Evolutionary conservation across 139 green algal genomes (phyloP).

Genomic region (Desmodesmus armatus): DNA sequence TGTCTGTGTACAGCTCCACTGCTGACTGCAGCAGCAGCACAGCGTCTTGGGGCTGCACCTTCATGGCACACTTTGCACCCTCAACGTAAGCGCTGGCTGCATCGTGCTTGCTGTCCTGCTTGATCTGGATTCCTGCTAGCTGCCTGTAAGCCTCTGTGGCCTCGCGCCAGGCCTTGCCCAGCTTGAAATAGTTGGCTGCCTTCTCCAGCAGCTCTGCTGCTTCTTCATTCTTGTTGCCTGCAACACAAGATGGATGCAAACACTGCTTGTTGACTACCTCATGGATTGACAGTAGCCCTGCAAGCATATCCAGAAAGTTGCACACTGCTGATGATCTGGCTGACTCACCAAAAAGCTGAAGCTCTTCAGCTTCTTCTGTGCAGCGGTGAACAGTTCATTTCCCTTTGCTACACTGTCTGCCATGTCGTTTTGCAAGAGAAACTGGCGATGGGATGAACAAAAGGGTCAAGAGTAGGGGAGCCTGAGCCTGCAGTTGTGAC

Average conservation of each 20-base stretch:
- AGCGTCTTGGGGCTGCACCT: conserved; percentile 53
- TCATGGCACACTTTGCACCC: conserved; percentile 87
- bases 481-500: too few species aligned
- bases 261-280: not conserved
- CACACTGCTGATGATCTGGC: not conserved
- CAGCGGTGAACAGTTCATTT: conserved; percentile 69
- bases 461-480: too few species aligned
- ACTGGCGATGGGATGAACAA: too few species aligned
- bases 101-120: conserved; percentile 93
- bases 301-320: too few species aligned
- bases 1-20: conserved; percentile 92
- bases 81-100: conserved; percentile 87
- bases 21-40: conserved; percentile 71
- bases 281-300: not conserved
- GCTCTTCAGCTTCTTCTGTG: conserved; percentile 91
- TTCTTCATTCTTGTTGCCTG: conserved; percentile 92
- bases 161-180: conserved; percentile 87
- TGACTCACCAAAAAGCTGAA: conserved; percentile 84
- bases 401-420: conserved; percentile 55
- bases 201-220: conserved; percentile 94
- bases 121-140: conserved; percentile 85
- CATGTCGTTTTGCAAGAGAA: too few species aligned
- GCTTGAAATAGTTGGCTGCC: conserved; percentile 96
- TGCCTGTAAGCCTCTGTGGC: conserved; percentile 82
- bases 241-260: not conserved